phyloP scores from a whole-genome alignment of 1,284 basidiomycete species.

The Fomitopsis pinicola region DNA sequence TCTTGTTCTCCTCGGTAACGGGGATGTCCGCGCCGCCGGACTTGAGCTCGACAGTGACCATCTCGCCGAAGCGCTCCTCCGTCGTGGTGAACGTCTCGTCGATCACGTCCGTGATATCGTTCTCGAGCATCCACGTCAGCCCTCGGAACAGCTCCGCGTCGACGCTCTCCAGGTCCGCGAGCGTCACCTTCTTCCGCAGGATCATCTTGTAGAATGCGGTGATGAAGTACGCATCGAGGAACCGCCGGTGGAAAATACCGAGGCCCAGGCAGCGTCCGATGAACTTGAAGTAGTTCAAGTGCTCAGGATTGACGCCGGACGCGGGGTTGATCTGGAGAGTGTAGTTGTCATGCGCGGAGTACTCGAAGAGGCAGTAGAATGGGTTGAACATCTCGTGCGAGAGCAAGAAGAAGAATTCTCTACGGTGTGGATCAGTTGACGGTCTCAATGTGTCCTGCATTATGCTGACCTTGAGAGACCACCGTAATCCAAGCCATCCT shows the following conservation, averaged over 20 bases:
- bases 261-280: constrained; percentile 93
- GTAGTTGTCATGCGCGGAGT: constrained; percentile 99
- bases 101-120: constrained; percentile 92
- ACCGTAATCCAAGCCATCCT: constrained; percentile 98
- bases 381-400: constrained; percentile 99
- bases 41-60: constrained; percentile 91
- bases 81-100: constrained; percentile 94
- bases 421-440: constrained; percentile 26
- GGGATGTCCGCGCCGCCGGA: constrained; percentile 79
- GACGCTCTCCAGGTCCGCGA: constrained; percentile 88
- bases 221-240: constrained; percentile 99
- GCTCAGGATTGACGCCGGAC: constrained; percentile 97
- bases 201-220: constrained; percentile 99
- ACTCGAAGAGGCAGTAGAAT: constrained; percentile 99
- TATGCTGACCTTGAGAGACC: constrained; percentile 79
- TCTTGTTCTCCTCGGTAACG: constrained; percentile 98
- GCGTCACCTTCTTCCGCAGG: constrained; percentile 78
- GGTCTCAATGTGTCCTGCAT: background rate
- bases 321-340: constrained; percentile 98
- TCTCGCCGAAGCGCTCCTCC: constrained; percentile 97
- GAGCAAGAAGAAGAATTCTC: constrained; percentile 99
- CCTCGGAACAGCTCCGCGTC: constrained; percentile 90
- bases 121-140: constrained; percentile 96
- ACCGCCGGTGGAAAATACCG: constrained; percentile 97
- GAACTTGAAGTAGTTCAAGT: constrained; percentile 99